A percentile compares a stretch with the other conserved stretches of the same genome.
Conservation (phyloP, 306 rosid species). For the Medicago arabica region DNA sequence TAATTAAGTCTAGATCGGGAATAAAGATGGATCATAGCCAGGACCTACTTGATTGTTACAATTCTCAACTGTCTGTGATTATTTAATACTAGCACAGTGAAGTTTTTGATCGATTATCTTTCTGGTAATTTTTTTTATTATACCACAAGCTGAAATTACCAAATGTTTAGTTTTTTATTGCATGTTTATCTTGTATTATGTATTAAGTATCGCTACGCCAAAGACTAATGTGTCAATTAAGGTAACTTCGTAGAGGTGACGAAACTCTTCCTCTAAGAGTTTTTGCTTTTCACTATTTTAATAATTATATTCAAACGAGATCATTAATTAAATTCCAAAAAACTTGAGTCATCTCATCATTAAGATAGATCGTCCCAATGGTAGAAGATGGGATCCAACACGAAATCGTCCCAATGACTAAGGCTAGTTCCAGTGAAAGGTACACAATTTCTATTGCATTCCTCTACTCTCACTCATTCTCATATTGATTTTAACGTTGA, state of each 20-base stretch:
- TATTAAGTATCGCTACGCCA: too few relatives aligned
- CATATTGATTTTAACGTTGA: neutral
- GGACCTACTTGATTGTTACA: neutral
- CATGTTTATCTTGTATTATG: too few relatives aligned
- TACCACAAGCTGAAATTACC: too few relatives aligned
- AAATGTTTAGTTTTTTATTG: too few relatives aligned
- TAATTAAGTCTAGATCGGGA: conserved; percentile 16
- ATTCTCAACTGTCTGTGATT: neutral
- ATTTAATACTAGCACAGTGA: conserved; percentile 16
- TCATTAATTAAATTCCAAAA: too few relatives aligned
- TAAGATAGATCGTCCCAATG: neutral
- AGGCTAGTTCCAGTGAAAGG: too few relatives aligned
- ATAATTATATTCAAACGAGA: too few relatives aligned
- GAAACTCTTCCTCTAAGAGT: too few relatives aligned
- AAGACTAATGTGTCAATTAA: too few relatives aligned
- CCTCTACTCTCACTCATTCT: neutral
- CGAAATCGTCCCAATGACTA: neutral
- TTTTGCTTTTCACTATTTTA: too few relatives aligned
- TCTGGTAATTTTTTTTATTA: neutral
- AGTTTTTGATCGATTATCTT: neutral
- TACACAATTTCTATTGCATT: neutral
- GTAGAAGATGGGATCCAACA: neutral
- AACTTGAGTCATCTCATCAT: too few relatives aligned
- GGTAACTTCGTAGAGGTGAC: too few relatives aligned
- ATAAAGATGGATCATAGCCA: neutral